Percentiles rank a stretch among this genome's conserved stretches.
These are phyloP conservation scores for Talaromyces sp. DNA, from an alignment of 2,329 filamentous ascomycete species.

Conservation along the genomic window DNA sequence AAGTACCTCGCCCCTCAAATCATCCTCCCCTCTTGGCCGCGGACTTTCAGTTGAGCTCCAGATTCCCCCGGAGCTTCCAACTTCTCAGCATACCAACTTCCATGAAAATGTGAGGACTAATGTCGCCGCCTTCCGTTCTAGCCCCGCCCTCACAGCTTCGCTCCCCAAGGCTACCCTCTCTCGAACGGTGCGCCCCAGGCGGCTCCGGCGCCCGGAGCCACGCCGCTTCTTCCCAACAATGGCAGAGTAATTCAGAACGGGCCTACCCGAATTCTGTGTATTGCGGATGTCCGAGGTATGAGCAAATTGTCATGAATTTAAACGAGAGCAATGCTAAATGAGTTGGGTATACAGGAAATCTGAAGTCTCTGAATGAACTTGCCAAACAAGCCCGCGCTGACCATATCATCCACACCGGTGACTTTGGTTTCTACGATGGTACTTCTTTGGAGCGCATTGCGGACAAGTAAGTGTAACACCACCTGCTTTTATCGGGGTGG, in stretches of 20 bases:
- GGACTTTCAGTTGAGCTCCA: slow-evolving; percentile 21
- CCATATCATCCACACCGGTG: slow-evolving; percentile 97
- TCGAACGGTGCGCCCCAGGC: slow-evolving; percentile 48
- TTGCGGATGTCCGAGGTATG: slow-evolving; percentile 56
- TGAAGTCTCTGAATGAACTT: slow-evolving; percentile 93
- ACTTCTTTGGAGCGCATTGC: slow-evolving; percentile 94
- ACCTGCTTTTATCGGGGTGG: not conserved
- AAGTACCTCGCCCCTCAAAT: slow-evolving; percentile 31
- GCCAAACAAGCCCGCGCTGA: slow-evolving; percentile 92
- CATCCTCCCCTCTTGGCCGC: slow-evolving; percentile 17
- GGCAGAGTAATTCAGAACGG: slow-evolving; percentile 54
- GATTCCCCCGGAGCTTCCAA: slow-evolving; percentile 18
- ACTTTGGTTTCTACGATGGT: slow-evolving; percentile 99
- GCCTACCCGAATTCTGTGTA: slow-evolving; percentile 51
- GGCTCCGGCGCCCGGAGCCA: slow-evolving; percentile 49
- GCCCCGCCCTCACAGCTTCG: slow-evolving; percentile 50
- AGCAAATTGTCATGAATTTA: not conserved
- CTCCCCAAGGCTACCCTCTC: slow-evolving; percentile 48
- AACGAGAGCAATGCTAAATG: slow-evolving; percentile 19
- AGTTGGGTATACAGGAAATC: slow-evolving; percentile 69
- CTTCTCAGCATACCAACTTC: not conserved
- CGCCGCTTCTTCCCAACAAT: slow-evolving; percentile 54
- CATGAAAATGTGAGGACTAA: slow-evolving; percentile 26
- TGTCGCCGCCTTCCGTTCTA: slow-evolving; percentile 20
- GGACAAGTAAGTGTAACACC: slow-evolving; percentile 73